Evolutionary conservation across 2,329 filamentous ascomycete species (phyloP).

Genomic region (Alternaria gansuensis): DNA sequence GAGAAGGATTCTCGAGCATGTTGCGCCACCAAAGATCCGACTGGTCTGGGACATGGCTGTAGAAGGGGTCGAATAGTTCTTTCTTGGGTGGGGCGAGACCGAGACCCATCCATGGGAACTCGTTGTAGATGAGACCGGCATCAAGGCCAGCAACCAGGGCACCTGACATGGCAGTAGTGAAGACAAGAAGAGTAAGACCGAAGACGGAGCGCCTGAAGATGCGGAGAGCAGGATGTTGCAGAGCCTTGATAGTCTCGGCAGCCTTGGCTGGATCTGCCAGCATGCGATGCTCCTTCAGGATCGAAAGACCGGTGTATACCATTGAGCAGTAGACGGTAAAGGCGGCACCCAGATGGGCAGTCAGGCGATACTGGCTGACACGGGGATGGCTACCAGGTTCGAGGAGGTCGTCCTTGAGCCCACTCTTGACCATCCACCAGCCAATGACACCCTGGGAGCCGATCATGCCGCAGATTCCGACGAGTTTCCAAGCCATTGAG

Average conservation of each 20-base stretch:
- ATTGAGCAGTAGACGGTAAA: conserved; percentile 95
- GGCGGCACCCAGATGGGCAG: conserved; percentile 87
- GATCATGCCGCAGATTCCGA: conserved; percentile 86
- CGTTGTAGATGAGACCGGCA: conserved; percentile 97
- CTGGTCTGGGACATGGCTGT: conserved; percentile 78
- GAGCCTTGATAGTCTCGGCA: conserved; percentile 66
- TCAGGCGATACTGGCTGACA: conserved; percentile 92
- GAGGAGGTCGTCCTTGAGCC: conserved; percentile 94
- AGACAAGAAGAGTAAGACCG: conserved; percentile 77
- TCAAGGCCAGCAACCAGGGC: conserved; percentile 94
- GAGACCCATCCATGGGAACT: conserved; percentile 94
- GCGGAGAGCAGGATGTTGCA: conserved; percentile 71
- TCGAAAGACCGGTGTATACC: conserved; percentile 85
- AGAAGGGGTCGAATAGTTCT: conserved; percentile 87
- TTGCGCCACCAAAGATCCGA: conserved; percentile 96
- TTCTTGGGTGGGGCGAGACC: conserved; percentile 80
- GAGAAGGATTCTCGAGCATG: conserved; percentile 93
- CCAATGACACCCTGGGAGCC: conserved; percentile 95
- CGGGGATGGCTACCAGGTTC: conserved; percentile 88
- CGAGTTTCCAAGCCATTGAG: conserved; percentile 78
- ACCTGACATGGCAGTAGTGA: conserved; percentile 90
- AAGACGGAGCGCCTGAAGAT: conserved; percentile 77
- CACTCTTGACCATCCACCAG: conserved; percentile 99
- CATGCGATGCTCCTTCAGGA: conserved; percentile 79
- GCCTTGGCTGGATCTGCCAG: conserved; percentile 72